Evolutionary conservation across 2,329 filamentous ascomycete species (phyloP).

Genomic region (Coleophoma cylindrospora): DNA sequence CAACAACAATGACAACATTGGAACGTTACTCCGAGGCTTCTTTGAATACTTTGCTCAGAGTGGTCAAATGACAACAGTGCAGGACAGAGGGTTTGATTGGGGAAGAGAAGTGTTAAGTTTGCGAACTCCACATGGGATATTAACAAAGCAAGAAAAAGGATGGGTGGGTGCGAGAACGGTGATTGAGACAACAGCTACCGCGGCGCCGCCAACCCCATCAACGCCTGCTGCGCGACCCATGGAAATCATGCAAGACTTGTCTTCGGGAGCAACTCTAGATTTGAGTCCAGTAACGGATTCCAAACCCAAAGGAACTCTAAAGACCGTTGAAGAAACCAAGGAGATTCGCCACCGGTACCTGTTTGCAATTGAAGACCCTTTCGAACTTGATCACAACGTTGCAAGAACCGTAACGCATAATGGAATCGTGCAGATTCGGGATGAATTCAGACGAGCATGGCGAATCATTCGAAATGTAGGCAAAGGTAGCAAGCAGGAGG

Average conservation of each 20-base stretch:
- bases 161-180: conserved; percentile 82
- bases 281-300: conserved; percentile 3
- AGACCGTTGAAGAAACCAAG: conserved; percentile 36
- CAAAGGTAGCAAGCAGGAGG: conserved; percentile 19
- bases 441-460: conserved; percentile 81
- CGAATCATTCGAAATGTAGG: conserved; percentile 57
- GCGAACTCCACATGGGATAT: conserved; percentile 63
- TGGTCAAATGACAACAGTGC: conserved; percentile 44
- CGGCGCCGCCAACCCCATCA: conserved; percentile 19
- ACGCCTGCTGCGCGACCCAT: conserved; percentile 1
- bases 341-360: conserved; percentile 77
- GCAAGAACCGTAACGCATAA: conserved; percentile 80
- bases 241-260: not conserved
- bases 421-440: conserved; percentile 75
- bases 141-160: conserved; percentile 72
- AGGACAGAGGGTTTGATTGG: conserved; percentile 68
- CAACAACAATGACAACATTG: conserved; percentile 64
- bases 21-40: conserved; percentile 72
- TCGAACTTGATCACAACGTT: conserved; percentile 84
- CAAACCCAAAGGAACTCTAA: conserved; percentile 9
- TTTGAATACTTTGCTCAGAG: conserved; percentile 79
- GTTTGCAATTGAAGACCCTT: conserved; percentile 88
- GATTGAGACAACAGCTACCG: conserved; percentile 42
- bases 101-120: conserved; percentile 74
- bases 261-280: not conserved